Conservation (phyloP, 2,329 filamentous ascomycete genomes). For the Stachybotrys echinatus region DNA sequence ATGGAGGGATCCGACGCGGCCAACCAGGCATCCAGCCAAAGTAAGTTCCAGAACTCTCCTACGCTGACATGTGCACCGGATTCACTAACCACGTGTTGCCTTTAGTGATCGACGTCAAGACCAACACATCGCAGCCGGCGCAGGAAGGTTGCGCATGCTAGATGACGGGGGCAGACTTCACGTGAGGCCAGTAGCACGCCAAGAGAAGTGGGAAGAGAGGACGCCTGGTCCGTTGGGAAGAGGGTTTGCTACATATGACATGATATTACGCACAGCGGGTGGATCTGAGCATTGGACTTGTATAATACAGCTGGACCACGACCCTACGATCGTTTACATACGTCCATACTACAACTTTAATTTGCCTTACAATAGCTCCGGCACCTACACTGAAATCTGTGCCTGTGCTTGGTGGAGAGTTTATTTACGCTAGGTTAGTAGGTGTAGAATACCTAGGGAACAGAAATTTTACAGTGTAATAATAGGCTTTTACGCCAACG, state of each 20-base stretch:
- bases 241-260: slow-evolving; percentile 7
- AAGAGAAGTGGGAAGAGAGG: not conserved
- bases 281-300: slow-evolving; percentile 24
- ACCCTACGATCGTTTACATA: slow-evolving; percentile 24
- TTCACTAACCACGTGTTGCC: slow-evolving; percentile 14
- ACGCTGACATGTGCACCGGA: not conserved
- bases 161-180: slow-evolving; percentile 6
- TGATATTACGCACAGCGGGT: slow-evolving; percentile 26
- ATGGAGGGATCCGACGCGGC: slow-evolving; percentile 90
- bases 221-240: not conserved
- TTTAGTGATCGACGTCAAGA: slow-evolving; percentile 89
- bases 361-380: too few relatives aligned
- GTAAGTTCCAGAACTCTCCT: slow-evolving; percentile 44
- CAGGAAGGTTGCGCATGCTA: slow-evolving; percentile 64
- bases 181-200: not conserved
- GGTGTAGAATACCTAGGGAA: too few relatives aligned
- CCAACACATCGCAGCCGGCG: slow-evolving; percentile 61
- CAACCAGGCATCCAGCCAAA: slow-evolving; percentile 68
- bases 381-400: too few relatives aligned
- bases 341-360: slow-evolving; percentile 20
- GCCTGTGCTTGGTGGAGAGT: too few relatives aligned
- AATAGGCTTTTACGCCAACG: too few relatives aligned
- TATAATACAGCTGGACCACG: slow-evolving; percentile 27
- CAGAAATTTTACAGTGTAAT: too few relatives aligned
- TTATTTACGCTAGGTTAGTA: too few relatives aligned